These are phyloP conservation scores for Urochloa ruziziensis DNA, from an alignment of 176 grass and related monocot species.

Conservation along the genomic window DNA sequence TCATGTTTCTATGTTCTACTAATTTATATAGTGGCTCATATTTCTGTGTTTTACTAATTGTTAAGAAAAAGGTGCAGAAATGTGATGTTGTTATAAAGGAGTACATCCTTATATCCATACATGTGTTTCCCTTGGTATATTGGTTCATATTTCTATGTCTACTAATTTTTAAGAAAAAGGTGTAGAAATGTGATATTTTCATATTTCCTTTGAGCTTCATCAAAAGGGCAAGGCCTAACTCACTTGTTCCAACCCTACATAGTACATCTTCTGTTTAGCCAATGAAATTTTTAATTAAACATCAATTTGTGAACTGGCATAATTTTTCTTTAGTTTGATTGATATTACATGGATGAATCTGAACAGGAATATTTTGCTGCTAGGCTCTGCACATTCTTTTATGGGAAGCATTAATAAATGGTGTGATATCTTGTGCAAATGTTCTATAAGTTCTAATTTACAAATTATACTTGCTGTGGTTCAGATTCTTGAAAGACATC, in stretches of 20 bases:
- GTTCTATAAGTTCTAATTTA: background rate
- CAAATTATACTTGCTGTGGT: background rate
- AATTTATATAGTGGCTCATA: too few species aligned
- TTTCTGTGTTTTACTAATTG: too few species aligned
- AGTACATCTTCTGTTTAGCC: background rate
- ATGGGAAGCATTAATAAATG: background rate
- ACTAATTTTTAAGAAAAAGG: background rate
- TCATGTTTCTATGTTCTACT: background rate
- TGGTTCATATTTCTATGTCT: background rate
- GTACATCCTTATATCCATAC: background rate
- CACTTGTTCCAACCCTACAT: background rate
- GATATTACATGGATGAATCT: background rate
- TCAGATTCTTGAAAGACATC: background rate
- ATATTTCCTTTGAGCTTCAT: background rate
- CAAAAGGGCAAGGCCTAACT: background rate
- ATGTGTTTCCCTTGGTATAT: background rate
- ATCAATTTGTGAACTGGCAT: background rate
- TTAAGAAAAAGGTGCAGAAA: background rate
- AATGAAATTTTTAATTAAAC: background rate
- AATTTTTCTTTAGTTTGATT: background rate
- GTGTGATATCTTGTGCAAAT: too few species aligned
- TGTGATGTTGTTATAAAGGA: background rate
- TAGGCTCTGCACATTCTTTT: slow-evolving; percentile 8
- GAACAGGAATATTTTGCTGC: background rate
- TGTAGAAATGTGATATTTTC: background rate